Evolutionary conservation across 805 yeast species (phyloP).

Genomic region (Ogataea pini): DNA sequence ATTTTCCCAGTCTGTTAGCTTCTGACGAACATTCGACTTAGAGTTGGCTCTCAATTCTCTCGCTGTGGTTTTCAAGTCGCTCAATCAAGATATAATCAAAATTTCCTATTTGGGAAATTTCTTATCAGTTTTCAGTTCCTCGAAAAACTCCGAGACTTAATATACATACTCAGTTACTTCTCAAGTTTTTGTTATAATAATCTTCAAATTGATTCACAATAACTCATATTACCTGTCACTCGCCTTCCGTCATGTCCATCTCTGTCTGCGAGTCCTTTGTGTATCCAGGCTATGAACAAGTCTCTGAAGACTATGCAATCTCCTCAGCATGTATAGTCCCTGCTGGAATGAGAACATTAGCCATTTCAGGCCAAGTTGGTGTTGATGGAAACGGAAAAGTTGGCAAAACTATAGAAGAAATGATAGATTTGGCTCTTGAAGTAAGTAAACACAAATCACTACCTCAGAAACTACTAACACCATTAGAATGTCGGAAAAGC

Average conservation of each 20-base stretch:
- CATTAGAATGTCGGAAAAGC: conserved; percentile 13
- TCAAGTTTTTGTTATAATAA: too few relatives aligned
- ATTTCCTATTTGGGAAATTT: background rate
- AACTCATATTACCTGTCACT: too few relatives aligned
- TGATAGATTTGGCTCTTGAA: conserved; percentile 12
- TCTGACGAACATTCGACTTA: too few relatives aligned
- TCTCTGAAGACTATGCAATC: conserved; percentile 12
- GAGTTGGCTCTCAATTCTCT: too few relatives aligned
- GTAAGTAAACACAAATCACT: conserved; percentile 3
- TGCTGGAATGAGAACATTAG: conserved; percentile 13
- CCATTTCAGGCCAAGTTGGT: conserved; percentile 19
- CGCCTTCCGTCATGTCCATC: too few relatives aligned
- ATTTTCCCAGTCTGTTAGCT: too few relatives aligned
- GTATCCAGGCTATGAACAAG: conserved; percentile 15
- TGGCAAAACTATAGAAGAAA: conserved; percentile 15
- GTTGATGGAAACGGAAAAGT: conserved; percentile 12
- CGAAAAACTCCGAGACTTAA: background rate
- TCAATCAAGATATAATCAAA: background rate
- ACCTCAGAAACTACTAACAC: background rate
- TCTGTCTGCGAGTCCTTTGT: conserved; percentile 11
- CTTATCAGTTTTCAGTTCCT: background rate
- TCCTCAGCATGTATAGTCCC: conserved; percentile 19
- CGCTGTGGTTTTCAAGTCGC: too few relatives aligned
- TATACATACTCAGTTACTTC: too few relatives aligned
- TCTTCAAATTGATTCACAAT: too few relatives aligned